A percentile compares a stretch with the other conserved stretches of the same genome.
These are phyloP conservation scores for Dothidotthia symphoricarpi DNA, from an alignment of 2,329 filamentous ascomycete species.

Conservation along the genomic window DNA sequence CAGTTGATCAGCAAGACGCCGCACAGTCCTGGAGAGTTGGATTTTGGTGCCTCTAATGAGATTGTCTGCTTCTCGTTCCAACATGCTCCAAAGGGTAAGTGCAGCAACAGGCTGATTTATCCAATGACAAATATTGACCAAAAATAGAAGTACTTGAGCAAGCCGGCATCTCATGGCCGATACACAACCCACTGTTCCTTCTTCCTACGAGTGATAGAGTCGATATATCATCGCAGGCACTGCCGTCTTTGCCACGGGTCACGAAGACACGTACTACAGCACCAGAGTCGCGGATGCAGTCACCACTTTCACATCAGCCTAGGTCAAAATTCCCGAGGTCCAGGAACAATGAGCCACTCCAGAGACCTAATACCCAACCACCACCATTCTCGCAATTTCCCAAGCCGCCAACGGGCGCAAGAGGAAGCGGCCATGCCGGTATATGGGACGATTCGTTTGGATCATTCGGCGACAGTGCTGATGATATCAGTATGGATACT, in stretches of 20 bases:
- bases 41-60: conserved; percentile 67
- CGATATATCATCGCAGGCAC: not conserved
- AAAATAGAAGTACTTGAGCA: conserved; percentile 67
- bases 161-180: conserved; percentile 78
- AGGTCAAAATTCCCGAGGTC: conserved; percentile 9
- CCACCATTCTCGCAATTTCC: conserved; percentile 17
- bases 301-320: conserved; percentile 11
- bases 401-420: conserved; percentile 8
- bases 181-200: conserved; percentile 34
- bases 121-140: conserved; percentile 8
- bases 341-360: conserved; percentile 14
- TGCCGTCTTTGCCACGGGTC: conserved; percentile 3
- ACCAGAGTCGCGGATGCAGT: conserved; percentile 8
- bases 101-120: not conserved
- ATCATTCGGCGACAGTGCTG: conserved; percentile 10
- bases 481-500: conserved; percentile 21
- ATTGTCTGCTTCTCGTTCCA: conserved; percentile 79
- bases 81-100: conserved; percentile 72
- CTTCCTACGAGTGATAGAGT: conserved; percentile 9
- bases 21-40: conserved; percentile 16
- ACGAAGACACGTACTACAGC: conserved; percentile 1
- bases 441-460: conserved; percentile 18
- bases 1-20: conserved; percentile 58
- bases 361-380: conserved; percentile 18
- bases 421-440: conserved; percentile 1